Evolutionary conservation across 768 basidiomycete species (phyloP).

Genomic region (Lepiota subincarnata): DNA sequence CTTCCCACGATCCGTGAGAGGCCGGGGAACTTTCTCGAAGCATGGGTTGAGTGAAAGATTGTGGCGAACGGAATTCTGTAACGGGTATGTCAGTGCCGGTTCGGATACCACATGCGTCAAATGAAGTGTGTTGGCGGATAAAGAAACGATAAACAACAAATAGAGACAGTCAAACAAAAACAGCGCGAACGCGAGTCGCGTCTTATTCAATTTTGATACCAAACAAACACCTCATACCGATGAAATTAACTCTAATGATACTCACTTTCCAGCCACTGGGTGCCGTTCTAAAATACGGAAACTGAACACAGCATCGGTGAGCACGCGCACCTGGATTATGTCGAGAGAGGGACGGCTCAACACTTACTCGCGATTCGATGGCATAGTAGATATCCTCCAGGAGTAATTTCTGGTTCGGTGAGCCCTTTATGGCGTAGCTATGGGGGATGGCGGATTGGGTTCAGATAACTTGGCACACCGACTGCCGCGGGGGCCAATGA

Average conservation of each 20-base stretch:
- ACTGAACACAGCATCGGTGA: slow-evolving; percentile 40
- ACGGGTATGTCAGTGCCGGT: slow-evolving; percentile 22
- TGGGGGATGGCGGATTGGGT: slow-evolving; percentile 13
- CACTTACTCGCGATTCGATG: slow-evolving; percentile 79
- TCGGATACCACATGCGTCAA: slow-evolving; percentile 20
- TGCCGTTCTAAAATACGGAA: slow-evolving; percentile 84
- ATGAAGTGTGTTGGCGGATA: slow-evolving; percentile 26
- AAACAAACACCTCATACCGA: slow-evolving; percentile 12
- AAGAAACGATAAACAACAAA: slow-evolving; percentile 46
- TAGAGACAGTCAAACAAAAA: slow-evolving; percentile 60
- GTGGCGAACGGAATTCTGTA: slow-evolving; percentile 85
- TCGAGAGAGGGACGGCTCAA: background rate
- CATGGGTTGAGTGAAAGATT: slow-evolving; percentile 88
- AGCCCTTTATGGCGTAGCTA: slow-evolving; percentile 90
- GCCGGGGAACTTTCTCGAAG: slow-evolving; percentile 89
- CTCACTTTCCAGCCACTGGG: slow-evolving; percentile 92
- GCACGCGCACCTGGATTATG: slow-evolving; percentile 10
- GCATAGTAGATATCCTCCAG: slow-evolving; percentile 91
- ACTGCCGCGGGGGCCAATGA: background rate
- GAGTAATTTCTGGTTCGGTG: slow-evolving; percentile 80
- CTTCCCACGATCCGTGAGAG: slow-evolving; percentile 85
- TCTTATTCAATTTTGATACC: slow-evolving; percentile 18
- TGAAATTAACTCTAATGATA: slow-evolving; percentile 12
- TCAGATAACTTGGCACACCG: slow-evolving; percentile 9
- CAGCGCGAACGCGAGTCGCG: slow-evolving; percentile 54